Base-by-base conservation (phyloP, 2,329 filamentous ascomycete genomes). In the Volutella citrinella region DNA sequence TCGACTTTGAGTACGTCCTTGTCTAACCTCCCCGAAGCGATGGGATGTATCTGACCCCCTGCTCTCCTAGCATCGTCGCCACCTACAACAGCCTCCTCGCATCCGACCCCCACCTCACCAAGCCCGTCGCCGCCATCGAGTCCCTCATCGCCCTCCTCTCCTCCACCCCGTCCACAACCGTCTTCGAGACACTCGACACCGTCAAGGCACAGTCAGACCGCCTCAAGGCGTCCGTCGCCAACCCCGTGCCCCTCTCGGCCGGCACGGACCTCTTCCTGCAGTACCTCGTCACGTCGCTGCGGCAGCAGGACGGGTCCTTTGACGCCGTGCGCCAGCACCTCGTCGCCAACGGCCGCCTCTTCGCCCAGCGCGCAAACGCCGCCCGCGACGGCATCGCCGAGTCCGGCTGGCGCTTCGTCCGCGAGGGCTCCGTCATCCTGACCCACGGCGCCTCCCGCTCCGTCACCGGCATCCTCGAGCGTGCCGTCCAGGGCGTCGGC, bases 201-300 rank as follows among this genome's bases (percentile, higher is more conserved):
- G 78, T 97, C 44, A 81, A 83, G 55, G 78, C 75, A 28, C 83
- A 93, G 57, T 91, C 87, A 31, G 72, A 78, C 32, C 78, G 80
- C 52, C 78, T 98, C 45, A 91, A 90, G 61, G 72, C 74, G 38
- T 80, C 82, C 14, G 84, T 95, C 33, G 74, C 84, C 7, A 97
- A 98, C 65, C 87, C 90, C 11, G 87, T 97, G 36, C 91, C 90
- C 5, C 79, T 97, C 12, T 89, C 87, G 30, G 93, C 94, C 35
- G 93, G 93, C 53, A 95, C 90, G 40, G 90, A 96, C 61, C 80
- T 97, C 39, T 97, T 98, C 71, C 86, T 93, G 60, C 84, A 91
- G 59, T 97, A 95, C 65, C 79, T 98, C 50, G 84, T 95, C 54
- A 80, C 82, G 36, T 88, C 74, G 45, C 71, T 83, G 57, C 76